Conservation (phyloP, 495 filamentous ascomycete species). For the Haplographium delicatum region DNA sequence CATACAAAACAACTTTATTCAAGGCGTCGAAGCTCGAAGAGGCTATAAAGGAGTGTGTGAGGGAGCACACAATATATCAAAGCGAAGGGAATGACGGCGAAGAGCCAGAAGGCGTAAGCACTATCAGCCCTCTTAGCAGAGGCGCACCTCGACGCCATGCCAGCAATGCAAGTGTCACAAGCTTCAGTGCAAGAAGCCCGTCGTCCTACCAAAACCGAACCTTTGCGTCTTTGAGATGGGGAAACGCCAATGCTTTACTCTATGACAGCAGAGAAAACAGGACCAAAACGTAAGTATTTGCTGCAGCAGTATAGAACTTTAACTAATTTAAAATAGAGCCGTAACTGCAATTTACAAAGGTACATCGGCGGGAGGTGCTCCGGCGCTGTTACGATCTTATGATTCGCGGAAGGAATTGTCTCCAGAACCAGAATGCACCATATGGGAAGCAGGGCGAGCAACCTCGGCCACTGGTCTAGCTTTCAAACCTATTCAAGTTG, state of each 20-base stretch:
- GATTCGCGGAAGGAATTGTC: constrained; percentile 87
- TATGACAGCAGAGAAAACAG: constrained; percentile 81
- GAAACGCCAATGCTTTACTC: constrained; percentile 59
- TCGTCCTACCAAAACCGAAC: constrained; percentile 24
- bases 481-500: constrained; percentile 93
- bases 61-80: constrained; percentile 77
- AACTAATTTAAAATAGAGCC: constrained; percentile 47
- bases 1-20: constrained; percentile 88
- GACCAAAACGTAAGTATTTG: constrained; percentile 77
- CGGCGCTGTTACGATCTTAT: constrained; percentile 82
- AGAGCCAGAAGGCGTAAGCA: constrained; percentile 15
- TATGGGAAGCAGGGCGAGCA: constrained; percentile 96
- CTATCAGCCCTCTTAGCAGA: constrained; percentile 19
- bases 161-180: constrained; percentile 59
- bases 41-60: constrained; percentile 83
- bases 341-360: constrained; percentile 91
- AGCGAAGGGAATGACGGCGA: constrained; percentile 69
- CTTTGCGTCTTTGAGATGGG: constrained; percentile 30
- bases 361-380: constrained; percentile 54
- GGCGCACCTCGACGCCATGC: constrained; percentile 37
- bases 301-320: not conserved
- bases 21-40: constrained; percentile 95
- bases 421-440: constrained; percentile 82
- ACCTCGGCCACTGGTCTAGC: constrained; percentile 86
- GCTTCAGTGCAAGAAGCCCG: constrained; percentile 49